Conservation (phyloP, 805 yeast genomes). For the Lipomyces spencermartinsiae region DNA sequence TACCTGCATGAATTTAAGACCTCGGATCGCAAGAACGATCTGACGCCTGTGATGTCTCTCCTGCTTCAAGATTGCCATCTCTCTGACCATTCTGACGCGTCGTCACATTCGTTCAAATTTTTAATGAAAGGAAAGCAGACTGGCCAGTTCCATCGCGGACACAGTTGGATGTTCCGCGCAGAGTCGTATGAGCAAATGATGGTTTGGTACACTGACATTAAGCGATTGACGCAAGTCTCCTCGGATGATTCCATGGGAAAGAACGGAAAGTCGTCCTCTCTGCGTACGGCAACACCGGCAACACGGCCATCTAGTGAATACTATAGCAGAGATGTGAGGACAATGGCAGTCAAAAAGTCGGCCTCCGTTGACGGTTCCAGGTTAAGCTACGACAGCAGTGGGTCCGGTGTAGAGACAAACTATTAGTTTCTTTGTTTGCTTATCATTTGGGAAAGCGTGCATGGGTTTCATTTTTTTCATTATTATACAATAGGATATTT, state of each 20-base stretch:
- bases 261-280: not conserved
- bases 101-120: slow-evolving; percentile 59
- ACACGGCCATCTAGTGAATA: slow-evolving; percentile 24
- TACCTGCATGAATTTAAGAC: slow-evolving; percentile 90
- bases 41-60: slow-evolving; percentile 81
- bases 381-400: slow-evolving; percentile 7
- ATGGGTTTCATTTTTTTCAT: not conserved
- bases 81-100: slow-evolving; percentile 59
- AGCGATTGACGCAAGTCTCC: slow-evolving; percentile 42
- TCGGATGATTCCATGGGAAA: not conserved
- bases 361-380: not conserved
- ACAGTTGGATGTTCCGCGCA: slow-evolving; percentile 95
- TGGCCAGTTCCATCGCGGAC: slow-evolving; percentile 78
- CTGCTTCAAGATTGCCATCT: slow-evolving; percentile 79
- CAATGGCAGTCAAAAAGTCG: not conserved
- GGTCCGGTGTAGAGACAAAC: slow-evolving; percentile 5
- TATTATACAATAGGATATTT: not conserved
- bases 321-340: slow-evolving; percentile 10
- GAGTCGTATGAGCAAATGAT: slow-evolving; percentile 80
- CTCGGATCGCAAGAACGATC: slow-evolving; percentile 79
- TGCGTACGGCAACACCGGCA: slow-evolving; percentile 8
- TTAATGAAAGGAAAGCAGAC: slow-evolving; percentile 76
- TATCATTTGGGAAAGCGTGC: not conserved
- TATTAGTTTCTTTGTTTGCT: not conserved
- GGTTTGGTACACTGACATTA: slow-evolving; percentile 82